Percentiles rank a stretch among this genome's conserved stretches.
phyloP scores from a whole-genome alignment of 495 filamentous ascomycete species.

The Aspergillus hancockii region DNA sequence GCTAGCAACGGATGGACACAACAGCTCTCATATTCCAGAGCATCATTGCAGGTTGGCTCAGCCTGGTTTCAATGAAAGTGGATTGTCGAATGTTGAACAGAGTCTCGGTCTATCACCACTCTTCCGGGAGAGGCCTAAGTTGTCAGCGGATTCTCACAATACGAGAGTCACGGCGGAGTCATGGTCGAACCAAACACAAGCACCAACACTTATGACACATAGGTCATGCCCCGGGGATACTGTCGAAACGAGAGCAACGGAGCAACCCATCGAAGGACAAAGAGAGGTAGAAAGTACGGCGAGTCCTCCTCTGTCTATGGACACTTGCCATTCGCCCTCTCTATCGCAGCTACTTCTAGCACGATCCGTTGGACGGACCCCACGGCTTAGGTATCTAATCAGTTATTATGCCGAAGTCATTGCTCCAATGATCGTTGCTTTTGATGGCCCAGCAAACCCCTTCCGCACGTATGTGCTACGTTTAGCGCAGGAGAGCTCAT shows the following conservation, averaged over 20 bases:
- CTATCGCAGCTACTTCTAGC: constrained; percentile 48
- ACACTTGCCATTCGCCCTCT: constrained; percentile 35
- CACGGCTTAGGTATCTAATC: constrained; percentile 59
- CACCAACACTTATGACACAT: background rate
- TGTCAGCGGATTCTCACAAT: background rate
- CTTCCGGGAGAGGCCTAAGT: background rate
- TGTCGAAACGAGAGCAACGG: background rate
- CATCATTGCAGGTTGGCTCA: background rate
- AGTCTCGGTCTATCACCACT: background rate
- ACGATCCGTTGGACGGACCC: constrained; percentile 52
- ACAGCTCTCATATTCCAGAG: background rate
- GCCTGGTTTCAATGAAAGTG: background rate
- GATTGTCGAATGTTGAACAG: background rate
- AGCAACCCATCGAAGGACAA: background rate
- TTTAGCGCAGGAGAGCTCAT: constrained; percentile 74
- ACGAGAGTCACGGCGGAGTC: background rate
- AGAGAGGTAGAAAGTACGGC: background rate
- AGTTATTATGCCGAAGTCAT: constrained; percentile 80
- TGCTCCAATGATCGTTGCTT: constrained; percentile 86
- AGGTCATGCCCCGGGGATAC: background rate
- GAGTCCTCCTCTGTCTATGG: background rate
- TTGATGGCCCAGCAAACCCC: constrained; percentile 82
- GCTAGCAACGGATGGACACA: too few relatives aligned
- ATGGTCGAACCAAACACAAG: background rate
- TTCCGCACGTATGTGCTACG: constrained; percentile 83